Base-by-base conservation (phyloP, 768 basidiomycete species). In the Pleurotus ostreatus region DNA sequence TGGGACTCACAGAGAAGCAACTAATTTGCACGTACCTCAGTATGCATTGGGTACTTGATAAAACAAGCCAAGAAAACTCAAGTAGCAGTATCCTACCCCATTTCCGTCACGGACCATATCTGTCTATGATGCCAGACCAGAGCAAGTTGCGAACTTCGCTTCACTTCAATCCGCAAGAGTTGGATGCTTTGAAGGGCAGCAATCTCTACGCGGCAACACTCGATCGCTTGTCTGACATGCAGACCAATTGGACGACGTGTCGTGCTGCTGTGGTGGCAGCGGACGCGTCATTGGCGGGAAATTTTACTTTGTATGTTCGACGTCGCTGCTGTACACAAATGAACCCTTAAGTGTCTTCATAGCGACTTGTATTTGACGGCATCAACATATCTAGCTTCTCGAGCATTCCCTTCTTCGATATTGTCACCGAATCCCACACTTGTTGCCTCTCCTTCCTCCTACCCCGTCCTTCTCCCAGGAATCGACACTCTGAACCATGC, bases 351-450 rank as follows among this genome's bases (percentile, higher is more conserved):
- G 54, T 41, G 49, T 30, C 22, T 7, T 6, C 49, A 26, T 54
- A 94, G 93, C 89, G 80, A 86, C 22, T 66, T 70, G 22, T 95
- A 90, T 66, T 72, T 91, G 2, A 78, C 81, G 0, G 84, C 89
- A 1, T 75, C 86, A 5, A 93, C 89, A 0, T 85, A 91, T 65
- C 73, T 93, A 38, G 92, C 92, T 1, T 95, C 94, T 1, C 83
- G 95, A 51, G 89, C 93, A 0, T 98, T 97, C 64, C 92, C 94
- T 0, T 97, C 94, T 0, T 83, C 84, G 5, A 71, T 98, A 18
- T 77, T 97, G 25, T 83, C 83, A 4, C 64, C 67, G 16, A 76
- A 63, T 0, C 83, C 87, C 5, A 76, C 84, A 0, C 74, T 88
- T 7, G 65, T 78, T 26, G 68, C 77, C 11, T 75, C 78, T 0